Evolutionary conservation across 306 rosid species (phyloP), one percentile per base, ranked within the genome.

Genomic region (Quercus suber): DNA sequence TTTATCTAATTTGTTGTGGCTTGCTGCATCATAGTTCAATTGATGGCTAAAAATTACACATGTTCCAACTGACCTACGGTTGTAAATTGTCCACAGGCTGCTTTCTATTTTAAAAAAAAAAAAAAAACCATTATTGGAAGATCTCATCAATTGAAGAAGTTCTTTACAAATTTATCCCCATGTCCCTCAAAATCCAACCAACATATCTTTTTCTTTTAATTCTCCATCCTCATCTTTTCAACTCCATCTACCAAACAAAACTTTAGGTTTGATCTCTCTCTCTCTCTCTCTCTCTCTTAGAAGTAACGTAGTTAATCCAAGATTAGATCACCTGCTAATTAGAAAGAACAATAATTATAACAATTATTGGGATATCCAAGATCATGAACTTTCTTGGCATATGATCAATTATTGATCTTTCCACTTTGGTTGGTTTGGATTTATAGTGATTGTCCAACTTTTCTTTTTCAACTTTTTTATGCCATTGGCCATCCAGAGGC

Each of bases 151-250:
- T 60, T 78, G 78, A 31, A 64, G 71, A 67, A 65, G 2, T 35
- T 19, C 4, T 19, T 19, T 18, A 31, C 25, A 67, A 67, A 17
- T 18, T 33, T 67, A 67, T 33, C 27, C 23, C 27, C 10, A 33
- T 67, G 70, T 67, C n/a, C n/a, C n/a, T n/a, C n/a, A n/a, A n/a
- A n/a, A n/a, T n/a, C 72, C 72, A 19, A 67, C 72, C 49, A 31
- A 67, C 13, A 17, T 67, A 18, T 64, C 15, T 5, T 67, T 18
- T 67, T 20, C 72, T 67, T 35, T 14, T 21, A 30, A 35, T 33
- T 67, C 49, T 67, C 52, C 72, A 67, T 67, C 72, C 52, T 35
- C 17, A 1, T 52, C 55, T 41, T 71, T 58, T 56, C 3, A 30
- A 30, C 6, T 67, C 72, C 13, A 15, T 67, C 51, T 35, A 33